phyloP scores from a whole-genome alignment of 371 early-diverging fungal genomes.

The Mortierella polycephala region DNA sequence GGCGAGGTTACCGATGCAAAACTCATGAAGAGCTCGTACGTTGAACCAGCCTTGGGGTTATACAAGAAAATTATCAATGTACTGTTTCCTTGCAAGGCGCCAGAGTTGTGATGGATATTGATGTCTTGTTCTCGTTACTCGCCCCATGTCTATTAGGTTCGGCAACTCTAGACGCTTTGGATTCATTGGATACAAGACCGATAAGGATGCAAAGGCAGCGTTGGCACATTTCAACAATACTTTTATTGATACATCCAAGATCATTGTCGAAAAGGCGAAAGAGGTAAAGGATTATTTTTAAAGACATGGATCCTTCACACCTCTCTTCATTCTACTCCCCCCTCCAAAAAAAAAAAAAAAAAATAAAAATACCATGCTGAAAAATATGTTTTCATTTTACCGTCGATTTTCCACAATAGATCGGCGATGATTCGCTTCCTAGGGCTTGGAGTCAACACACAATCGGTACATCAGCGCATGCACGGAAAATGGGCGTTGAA shows the following conservation, averaged over 20 bases:
- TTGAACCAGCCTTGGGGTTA: constrained; percentile 1
- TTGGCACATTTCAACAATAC: constrained; percentile 88
- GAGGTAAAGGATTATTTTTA: constrained; percentile 58
- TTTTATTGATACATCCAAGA: constrained; percentile 89
- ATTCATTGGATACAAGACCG: constrained; percentile 91
- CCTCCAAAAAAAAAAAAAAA: too few relatives aligned
- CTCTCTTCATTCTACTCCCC: background rate
- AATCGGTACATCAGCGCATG: constrained; percentile 77
- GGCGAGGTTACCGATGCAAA: constrained; percentile 94
- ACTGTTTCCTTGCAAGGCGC: background rate
- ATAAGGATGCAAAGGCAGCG: constrained; percentile 86
- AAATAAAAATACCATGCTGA: background rate
- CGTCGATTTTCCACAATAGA: constrained; percentile 44
- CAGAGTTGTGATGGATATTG: too few relatives aligned
- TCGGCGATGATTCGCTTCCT: constrained; percentile 80
- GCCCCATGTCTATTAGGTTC: constrained; percentile 53
- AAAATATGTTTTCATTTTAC: background rate
- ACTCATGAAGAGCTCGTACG: constrained; percentile 84
- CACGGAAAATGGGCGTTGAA: constrained; percentile 52
- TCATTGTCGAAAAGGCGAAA: constrained; percentile 89
- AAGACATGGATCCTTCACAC: too few relatives aligned
- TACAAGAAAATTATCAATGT: background rate
- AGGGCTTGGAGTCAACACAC: constrained; percentile 93
- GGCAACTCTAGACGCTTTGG: constrained; percentile 91
- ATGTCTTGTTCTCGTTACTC: background rate